Percentiles rank a stretch among this genome's conserved stretches.
Conservation (phyloP, 2,329 filamentous ascomycete species). For the Purpureocillium takamizusanense region DNA sequence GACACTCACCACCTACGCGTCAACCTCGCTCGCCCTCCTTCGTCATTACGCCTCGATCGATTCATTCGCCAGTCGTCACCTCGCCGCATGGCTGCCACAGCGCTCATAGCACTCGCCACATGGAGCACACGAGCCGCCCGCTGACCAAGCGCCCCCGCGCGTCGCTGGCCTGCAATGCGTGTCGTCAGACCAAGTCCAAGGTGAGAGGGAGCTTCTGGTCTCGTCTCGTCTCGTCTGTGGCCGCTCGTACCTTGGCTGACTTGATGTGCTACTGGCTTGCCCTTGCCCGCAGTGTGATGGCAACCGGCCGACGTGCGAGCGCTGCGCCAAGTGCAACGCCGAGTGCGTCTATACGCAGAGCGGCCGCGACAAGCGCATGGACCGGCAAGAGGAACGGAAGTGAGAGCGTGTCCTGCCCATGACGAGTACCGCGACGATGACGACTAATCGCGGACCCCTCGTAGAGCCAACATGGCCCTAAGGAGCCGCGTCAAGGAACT, state of each 20-base stretch:
- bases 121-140: constrained; percentile 8
- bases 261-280: too few relatives aligned
- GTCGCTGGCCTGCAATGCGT: constrained; percentile 12
- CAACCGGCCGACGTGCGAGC: constrained; percentile 11
- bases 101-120: background rate
- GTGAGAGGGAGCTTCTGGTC: too few relatives aligned
- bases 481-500: constrained; percentile 12
- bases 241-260: background rate
- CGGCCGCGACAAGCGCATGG: constrained; percentile 14
- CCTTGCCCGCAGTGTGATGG: constrained; percentile 11
- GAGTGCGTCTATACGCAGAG: constrained; percentile 12
- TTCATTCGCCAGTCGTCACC: too few relatives aligned
- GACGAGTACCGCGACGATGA: background rate
- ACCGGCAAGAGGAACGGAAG: constrained; percentile 13
- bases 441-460: too few relatives aligned
- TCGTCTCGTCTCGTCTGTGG: too few relatives aligned
- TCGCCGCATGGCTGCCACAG: too few relatives aligned
- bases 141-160: constrained; percentile 13
- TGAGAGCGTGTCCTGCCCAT: background rate
- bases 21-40: too few relatives aligned
- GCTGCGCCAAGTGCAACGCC: constrained; percentile 8
- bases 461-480: constrained; percentile 8
- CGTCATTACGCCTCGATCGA: too few relatives aligned
- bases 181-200: constrained; percentile 15
- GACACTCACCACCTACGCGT: too few relatives aligned